Conservation (phyloP, 2,329 filamentous ascomycete genomes). For the Penicillium brasilianum region DNA sequence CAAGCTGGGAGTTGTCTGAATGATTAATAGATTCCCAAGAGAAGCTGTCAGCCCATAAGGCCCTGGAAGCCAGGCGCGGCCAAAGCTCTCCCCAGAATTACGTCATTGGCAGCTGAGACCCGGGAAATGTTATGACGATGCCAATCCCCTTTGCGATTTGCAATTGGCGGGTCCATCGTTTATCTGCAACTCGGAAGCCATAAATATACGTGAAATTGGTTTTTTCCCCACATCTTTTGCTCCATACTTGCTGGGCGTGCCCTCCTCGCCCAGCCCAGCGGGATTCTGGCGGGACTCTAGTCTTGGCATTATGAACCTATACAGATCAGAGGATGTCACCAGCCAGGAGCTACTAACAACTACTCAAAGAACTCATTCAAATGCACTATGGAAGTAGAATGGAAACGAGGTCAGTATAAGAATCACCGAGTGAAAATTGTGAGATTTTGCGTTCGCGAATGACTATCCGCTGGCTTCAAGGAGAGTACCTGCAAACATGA, state of each 20-base stretch:
- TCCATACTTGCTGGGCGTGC: conserved; percentile 6
- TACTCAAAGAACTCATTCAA: too few species aligned
- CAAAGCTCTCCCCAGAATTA: conserved; percentile 26
- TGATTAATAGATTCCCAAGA: background rate
- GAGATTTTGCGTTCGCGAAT: background rate
- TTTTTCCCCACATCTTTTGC: conserved; percentile 19
- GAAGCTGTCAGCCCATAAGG: background rate
- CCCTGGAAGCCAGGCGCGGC: background rate
- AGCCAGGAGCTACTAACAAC: background rate
- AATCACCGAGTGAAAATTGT: too few species aligned
- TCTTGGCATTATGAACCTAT: conserved; percentile 13
- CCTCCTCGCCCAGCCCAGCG: conserved; percentile 2
- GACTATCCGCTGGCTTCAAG: background rate
- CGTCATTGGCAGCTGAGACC: conserved; percentile 29
- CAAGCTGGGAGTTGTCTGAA: background rate
- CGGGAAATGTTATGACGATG: conserved; percentile 31
- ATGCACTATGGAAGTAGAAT: too few species aligned
- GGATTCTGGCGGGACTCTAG: conserved; percentile 8
- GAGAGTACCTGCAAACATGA: conserved; percentile 5
- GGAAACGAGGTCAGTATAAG: background rate
- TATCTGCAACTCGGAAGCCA: conserved; percentile 5
- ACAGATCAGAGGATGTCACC: background rate
- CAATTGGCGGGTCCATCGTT: conserved; percentile 6
- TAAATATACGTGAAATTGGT: background rate
- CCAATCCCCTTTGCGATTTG: conserved; percentile 1